A percentile compares a stretch with the other conserved stretches of the same genome.
Evolutionary conservation across 371 early-diverging fungal genomes (phyloP).

Genomic region (Mucor lusitanicus): DNA sequence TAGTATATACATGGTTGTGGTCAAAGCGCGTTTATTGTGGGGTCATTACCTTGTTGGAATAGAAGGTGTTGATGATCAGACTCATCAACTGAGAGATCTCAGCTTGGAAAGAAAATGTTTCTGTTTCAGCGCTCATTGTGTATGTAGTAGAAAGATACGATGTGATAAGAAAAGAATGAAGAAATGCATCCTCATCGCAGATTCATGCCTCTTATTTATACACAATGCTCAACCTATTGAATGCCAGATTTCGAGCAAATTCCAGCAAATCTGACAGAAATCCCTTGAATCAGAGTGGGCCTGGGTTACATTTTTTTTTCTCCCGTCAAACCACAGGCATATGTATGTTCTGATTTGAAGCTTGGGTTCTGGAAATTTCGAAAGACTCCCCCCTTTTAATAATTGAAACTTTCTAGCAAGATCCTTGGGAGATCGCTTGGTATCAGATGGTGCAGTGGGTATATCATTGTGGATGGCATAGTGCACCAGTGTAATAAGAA

Average conservation of each 20-base stretch:
- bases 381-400: not conserved
- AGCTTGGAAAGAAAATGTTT: conserved; percentile 91
- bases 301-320: no score
- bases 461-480: no score
- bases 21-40: no score
- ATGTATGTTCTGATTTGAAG: no score
- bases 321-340: no score
- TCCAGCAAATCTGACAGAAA: not conserved
- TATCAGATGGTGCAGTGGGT: no score
- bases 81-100: conserved; percentile 93
- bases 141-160: conserved; percentile 10
- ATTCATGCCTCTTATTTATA: conserved; percentile 1
- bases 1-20: not conserved
- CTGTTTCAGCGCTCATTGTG: conserved; percentile 48
- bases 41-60: conserved; percentile 51
- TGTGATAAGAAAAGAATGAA: conserved; percentile 21
- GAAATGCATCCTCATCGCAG: conserved; percentile 4
- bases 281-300: not conserved
- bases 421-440: no score
- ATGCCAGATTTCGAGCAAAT: not conserved
- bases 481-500: no score
- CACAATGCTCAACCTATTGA: not conserved
- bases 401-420: no score
- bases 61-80: conserved; percentile 74
- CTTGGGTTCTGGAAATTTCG: not conserved